phyloP scores from a whole-genome alignment of 1,284 basidiomycete genomes.

The Rhizoctonia solani region DNA sequence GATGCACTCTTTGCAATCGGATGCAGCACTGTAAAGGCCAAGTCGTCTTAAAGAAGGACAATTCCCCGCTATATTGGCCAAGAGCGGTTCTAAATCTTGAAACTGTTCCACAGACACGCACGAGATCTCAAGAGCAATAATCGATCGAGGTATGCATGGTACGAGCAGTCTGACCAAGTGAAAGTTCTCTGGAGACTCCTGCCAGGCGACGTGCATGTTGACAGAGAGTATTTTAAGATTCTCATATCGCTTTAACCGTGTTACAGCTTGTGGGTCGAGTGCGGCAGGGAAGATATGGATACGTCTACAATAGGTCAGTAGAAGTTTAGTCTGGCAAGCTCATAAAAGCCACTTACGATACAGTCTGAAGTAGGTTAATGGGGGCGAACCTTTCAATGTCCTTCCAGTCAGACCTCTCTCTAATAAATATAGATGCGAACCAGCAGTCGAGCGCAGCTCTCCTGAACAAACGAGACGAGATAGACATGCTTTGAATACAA shows the following conservation, averaged over 20 bases:
- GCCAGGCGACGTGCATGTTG: constrained; percentile 20
- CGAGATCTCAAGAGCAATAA: constrained; percentile 13
- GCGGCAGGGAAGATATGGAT: constrained; percentile 18
- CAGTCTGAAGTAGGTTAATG: background rate
- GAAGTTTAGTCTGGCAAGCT: background rate
- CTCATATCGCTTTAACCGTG: constrained; percentile 5
- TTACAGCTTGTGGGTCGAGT: constrained; percentile 18
- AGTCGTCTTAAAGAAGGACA: constrained; percentile 9
- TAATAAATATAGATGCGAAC: constrained; percentile 18
- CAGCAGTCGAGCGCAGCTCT: constrained; percentile 8
- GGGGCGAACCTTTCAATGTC: background rate
- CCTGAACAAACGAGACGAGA: constrained; percentile 10
- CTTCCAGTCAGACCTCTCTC: constrained; percentile 14
- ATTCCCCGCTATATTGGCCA: background rate
- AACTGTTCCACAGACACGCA: constrained; percentile 21
- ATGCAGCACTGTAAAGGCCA: constrained; percentile 18
- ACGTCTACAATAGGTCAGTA: background rate
- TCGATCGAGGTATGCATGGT: background rate
- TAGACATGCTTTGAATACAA: constrained; percentile 14
- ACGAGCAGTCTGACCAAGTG: constrained; percentile 6
- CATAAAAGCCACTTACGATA: background rate
- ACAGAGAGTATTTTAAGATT: constrained; percentile 16
- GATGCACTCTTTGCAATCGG: background rate
- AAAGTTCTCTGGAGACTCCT: constrained; percentile 1
- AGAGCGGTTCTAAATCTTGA: background rate